phyloP scores from a whole-genome alignment of 805 yeast genomes.

The Lachancea sp. region DNA sequence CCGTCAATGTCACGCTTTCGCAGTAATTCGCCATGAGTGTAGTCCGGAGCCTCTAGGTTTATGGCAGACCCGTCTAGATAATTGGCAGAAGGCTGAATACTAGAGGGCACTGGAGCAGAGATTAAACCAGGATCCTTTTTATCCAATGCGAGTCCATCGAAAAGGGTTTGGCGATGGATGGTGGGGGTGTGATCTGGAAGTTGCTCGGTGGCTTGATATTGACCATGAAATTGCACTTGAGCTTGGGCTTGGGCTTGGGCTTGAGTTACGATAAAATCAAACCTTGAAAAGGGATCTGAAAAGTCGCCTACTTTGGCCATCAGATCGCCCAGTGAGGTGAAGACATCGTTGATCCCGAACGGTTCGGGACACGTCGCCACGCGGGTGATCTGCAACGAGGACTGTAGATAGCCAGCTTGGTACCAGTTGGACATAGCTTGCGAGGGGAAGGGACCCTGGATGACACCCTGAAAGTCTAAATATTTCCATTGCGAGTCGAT shows the following conservation, averaged over 20 bases:
- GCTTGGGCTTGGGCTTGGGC: constrained; percentile 1
- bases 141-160: background rate
- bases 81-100: background rate
- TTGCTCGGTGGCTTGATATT: background rate
- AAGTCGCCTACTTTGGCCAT: constrained; percentile 19
- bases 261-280: constrained; percentile 15
- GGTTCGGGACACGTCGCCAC: constrained; percentile 27
- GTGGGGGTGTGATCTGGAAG: background rate
- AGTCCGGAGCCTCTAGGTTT: constrained; percentile 15
- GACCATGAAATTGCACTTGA: background rate
- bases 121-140: background rate
- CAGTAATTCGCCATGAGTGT: constrained; percentile 24
- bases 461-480: constrained; percentile 59
- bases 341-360: constrained; percentile 23
- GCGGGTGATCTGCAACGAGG: constrained; percentile 52
- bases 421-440: constrained; percentile 77
- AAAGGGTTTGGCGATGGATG: background rate
- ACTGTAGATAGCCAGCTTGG: constrained; percentile 52
- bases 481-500: constrained; percentile 62
- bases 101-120: background rate
- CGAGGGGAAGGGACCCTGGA: constrained; percentile 85
- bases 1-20: constrained; percentile 21
- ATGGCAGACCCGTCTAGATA: background rate
- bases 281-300: constrained; percentile 23
- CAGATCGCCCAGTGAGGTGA: constrained; percentile 24